These are phyloP conservation scores for Colletotrichum gloeosporioides DNA, from an alignment of 2,329 filamentous ascomycete species.

Conservation along the genomic window DNA sequence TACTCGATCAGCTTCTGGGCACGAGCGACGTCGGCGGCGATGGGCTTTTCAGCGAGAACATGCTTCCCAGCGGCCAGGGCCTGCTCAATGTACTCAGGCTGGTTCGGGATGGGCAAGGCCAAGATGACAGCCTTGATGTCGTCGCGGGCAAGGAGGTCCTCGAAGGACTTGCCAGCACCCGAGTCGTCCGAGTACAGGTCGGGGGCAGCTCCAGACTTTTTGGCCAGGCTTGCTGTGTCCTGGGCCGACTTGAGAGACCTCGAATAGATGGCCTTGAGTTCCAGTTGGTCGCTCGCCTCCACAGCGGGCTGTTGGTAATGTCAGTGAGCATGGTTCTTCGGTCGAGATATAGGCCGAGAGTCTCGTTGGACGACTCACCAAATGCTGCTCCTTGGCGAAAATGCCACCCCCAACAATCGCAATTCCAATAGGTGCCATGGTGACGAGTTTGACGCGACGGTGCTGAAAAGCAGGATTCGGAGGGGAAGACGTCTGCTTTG, in stretches of 20 bases:
- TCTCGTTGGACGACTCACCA: constrained; percentile 43
- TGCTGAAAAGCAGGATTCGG: neutral
- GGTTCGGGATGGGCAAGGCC: constrained; percentile 66
- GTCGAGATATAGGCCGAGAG: neutral
- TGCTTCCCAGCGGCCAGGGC: constrained; percentile 71
- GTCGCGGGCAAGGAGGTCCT: constrained; percentile 55
- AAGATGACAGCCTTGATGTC: constrained; percentile 64
- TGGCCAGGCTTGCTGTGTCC: constrained; percentile 43
- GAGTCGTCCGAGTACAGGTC: constrained; percentile 66
- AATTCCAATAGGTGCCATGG: constrained; percentile 50
- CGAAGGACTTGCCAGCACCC: constrained; percentile 47
- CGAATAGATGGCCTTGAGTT: constrained; percentile 71
- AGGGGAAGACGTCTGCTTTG: neutral
- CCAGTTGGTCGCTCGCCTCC: constrained; percentile 51
- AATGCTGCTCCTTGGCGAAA: constrained; percentile 64
- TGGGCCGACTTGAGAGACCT: constrained; percentile 65
- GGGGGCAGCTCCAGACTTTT: constrained; percentile 29
- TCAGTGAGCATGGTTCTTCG: neutral
- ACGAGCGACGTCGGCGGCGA: constrained; percentile 62
- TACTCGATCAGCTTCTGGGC: constrained; percentile 45
- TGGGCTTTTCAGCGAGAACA: constrained; percentile 73
- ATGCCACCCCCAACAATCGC: constrained; percentile 70
- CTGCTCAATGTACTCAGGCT: constrained; percentile 63
- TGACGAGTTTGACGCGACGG: neutral
- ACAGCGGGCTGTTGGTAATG: constrained; percentile 57